Base-by-base conservation (phyloP, 176 grass and related monocot species). In the Ananas comosus region DNA sequence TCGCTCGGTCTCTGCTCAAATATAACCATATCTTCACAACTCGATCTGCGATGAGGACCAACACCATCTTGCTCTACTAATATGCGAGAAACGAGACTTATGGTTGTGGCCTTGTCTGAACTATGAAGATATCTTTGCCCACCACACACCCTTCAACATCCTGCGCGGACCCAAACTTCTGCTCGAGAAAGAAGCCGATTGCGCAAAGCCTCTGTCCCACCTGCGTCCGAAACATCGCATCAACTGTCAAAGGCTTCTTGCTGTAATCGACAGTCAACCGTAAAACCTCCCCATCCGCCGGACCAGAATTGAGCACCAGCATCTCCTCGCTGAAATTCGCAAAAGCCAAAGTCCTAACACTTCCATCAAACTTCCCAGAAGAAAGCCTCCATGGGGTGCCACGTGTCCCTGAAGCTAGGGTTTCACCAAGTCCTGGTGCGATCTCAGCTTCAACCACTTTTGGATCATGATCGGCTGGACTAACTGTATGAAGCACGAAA, bases 131-230 rank as follows among this genome's bases (percentile, higher is more conserved):
- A 64, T 97, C 84, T 68, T 83, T 68, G 16, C 89, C 86, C 61
- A 92, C 83, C 53, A 90, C 65, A 83, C 93, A 97, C 13, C 93
- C 93, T 81, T 97, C 93, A 71, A 97, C 80, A 74, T 97, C 93
- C 72, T 97, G 93, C 10, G 89, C 83, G 42, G 70, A 84, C 8
- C 80, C 93, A n/a, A 92, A 97, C 47, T 79, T 81, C 79, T 92
- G 93, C 65, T 97, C 93, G 50, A 97, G 82, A 50, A 87, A 97
- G 71, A 88, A 91, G 12, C 93, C 93, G 61, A 97, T 72, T 9
- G 89, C 84, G 21, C 80, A 82, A 12, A 97, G 78, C 11, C 86
- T 77, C 81, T 90, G 93, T 27, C 89, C 89, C 21, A 97, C 64
- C 77, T 97, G 84, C 65, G 52, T 76, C 53, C 93, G 82, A 68